A percentile compares a stretch with the other conserved stretches of the same genome.
These are phyloP conservation scores for Favolaschia claudopus DNA, from an alignment of 768 basidiomycete genomes.

Conservation along the genomic window DNA sequence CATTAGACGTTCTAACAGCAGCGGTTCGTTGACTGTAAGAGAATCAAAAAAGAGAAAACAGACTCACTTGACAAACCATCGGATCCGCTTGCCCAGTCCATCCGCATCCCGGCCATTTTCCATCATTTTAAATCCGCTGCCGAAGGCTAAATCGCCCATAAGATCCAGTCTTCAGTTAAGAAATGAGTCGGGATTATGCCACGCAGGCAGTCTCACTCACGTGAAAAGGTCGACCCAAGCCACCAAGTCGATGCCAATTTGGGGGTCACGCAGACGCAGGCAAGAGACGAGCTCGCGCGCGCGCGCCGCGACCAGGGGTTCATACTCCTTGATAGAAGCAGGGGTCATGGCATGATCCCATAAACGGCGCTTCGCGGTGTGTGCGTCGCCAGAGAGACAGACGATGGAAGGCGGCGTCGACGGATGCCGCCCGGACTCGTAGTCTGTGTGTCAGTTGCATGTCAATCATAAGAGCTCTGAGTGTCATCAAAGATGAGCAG, in stretches of 20 bases:
- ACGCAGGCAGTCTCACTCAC: no score
- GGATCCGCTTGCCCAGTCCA: slow-evolving; percentile 52
- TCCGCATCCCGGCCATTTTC: slow-evolving; percentile 49
- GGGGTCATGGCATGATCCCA: slow-evolving; percentile 58
- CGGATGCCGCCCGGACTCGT: neutral
- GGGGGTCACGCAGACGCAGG: slow-evolving; percentile 38
- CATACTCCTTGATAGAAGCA: slow-evolving; percentile 50
- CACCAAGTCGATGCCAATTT: slow-evolving; percentile 38
- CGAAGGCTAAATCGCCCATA: slow-evolving; percentile 45
- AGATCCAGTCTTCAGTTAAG: slow-evolving; percentile 47
- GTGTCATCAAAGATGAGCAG: no score
- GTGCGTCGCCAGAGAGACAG: slow-evolving; percentile 20
- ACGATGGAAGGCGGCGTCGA: neutral
- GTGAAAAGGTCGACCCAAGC: slow-evolving; percentile 47
- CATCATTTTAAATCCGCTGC: slow-evolving; percentile 37
- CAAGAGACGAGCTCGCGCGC: slow-evolving; percentile 47
- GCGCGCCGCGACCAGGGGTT: no score
- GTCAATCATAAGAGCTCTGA: no score
- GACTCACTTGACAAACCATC: no score
- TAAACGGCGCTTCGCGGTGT: slow-evolving; percentile 49
- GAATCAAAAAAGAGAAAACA: no score
- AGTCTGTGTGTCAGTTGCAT: neutral
- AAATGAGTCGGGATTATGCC: no score
- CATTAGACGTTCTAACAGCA: no score
- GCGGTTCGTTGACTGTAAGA: no score